A percentile compares a stretch with the other conserved stretches of the same genome.
These are phyloP conservation scores for Aspergillus fumigatus DNA, from an alignment of 2,329 filamentous ascomycete genomes.

Conservation along the genomic window DNA sequence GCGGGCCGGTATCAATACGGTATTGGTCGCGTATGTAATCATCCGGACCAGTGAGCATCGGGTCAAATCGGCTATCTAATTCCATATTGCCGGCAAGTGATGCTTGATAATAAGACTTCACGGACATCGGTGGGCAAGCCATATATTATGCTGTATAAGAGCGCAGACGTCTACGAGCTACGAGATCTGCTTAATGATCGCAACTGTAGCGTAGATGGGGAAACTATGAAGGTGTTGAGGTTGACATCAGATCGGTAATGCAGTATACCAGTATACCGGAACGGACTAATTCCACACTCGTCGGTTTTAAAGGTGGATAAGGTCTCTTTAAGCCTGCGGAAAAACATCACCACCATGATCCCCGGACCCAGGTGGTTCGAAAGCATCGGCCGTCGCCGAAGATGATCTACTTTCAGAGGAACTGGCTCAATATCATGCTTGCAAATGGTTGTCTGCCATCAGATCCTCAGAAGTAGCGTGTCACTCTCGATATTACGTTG, in stretches of 20 bases:
- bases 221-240: neutral
- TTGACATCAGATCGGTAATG: neutral
- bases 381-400: neutral
- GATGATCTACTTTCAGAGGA: neutral
- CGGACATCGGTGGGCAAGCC: neutral
- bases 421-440: neutral
- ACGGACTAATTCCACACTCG: slow-evolving; percentile 1
- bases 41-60: slow-evolving; percentile 12
- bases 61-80: slow-evolving; percentile 14
- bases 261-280: neutral
- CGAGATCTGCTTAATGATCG: neutral
- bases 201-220: neutral
- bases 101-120: neutral
- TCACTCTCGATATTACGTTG: neutral
- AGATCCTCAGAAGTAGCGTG: neutral
- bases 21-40: slow-evolving; percentile 17
- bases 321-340: neutral
- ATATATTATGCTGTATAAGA: neutral
- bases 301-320: slow-evolving; percentile 9
- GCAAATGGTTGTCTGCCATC: neutral
- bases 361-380: neutral
- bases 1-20: slow-evolving; percentile 19
- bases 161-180: neutral
- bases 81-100: slow-evolving; percentile 6
- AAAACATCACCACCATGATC: neutral